Evolutionary conservation across 2,329 filamentous ascomycete genomes (phyloP).

Genomic region (Arachnomyces sp.): DNA sequence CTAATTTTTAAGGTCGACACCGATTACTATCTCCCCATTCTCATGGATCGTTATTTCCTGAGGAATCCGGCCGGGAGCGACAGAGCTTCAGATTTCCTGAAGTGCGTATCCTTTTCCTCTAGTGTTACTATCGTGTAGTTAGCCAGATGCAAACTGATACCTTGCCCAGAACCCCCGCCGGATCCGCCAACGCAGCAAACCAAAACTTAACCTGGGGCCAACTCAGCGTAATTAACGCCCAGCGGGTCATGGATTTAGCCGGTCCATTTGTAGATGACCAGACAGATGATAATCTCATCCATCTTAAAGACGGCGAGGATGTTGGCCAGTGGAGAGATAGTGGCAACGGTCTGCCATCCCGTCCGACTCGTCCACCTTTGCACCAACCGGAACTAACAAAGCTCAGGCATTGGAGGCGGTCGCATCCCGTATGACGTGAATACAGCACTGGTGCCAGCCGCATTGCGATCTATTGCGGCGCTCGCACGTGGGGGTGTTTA

Average conservation of each 20-base stretch:
- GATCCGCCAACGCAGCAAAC: constrained; percentile 46
- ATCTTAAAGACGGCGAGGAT: constrained; percentile 45
- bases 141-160: constrained; percentile 6
- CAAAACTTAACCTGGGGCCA: constrained; percentile 46
- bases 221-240: constrained; percentile 46
- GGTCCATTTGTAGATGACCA: constrained; percentile 49
- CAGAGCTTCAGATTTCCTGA: constrained; percentile 32
- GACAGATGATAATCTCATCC: constrained; percentile 49
- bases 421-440: constrained; percentile 61
- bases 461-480: constrained; percentile 50
- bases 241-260: constrained; percentile 52
- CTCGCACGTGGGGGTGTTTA: constrained; percentile 48
- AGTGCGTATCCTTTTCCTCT: constrained; percentile 9
- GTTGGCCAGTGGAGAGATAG: constrained; percentile 61
- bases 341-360: constrained; percentile 37
- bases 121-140: no score
- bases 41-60: constrained; percentile 54
- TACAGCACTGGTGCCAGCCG: constrained; percentile 55
- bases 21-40: constrained; percentile 53
- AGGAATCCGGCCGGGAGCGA: constrained; percentile 35
- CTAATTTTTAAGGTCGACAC: constrained; percentile 45
- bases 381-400: background rate
- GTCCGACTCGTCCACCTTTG: no score
- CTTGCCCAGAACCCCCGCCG: constrained; percentile 35
- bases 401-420: constrained; percentile 46